phyloP scores from a whole-genome alignment of 1,284 basidiomycete genomes.

The Amylostereum areolatum region DNA sequence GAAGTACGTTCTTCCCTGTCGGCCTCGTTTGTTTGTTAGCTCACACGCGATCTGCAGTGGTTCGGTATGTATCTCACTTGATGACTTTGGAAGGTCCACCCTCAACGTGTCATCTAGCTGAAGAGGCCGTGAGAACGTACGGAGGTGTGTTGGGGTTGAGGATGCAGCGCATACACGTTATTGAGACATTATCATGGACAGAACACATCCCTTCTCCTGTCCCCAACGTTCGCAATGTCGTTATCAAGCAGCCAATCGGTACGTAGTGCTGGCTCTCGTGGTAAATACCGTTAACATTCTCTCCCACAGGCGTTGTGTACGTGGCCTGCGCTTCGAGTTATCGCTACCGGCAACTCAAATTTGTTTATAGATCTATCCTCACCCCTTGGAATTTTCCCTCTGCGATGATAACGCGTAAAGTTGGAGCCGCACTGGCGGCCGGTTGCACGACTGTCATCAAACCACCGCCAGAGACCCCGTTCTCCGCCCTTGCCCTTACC shows the following conservation, averaged over 20 bases:
- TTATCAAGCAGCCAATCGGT: conserved; percentile 95
- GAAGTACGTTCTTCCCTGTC: conserved; percentile 47
- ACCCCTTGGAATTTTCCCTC: conserved; percentile 94
- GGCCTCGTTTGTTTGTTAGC: background rate
- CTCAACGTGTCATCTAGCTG: conserved; percentile 45
- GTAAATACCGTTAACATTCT: background rate
- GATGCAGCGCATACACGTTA: background rate
- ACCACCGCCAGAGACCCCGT: conserved; percentile 93
- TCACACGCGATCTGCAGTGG: conserved; percentile 43
- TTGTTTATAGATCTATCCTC: conserved; percentile 53
- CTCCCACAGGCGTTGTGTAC: conserved; percentile 52
- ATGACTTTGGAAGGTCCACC: background rate
- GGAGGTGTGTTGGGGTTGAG: conserved; percentile 45
- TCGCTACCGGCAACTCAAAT: background rate
- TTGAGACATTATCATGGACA: conserved; percentile 15
- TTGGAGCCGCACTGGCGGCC: conserved; percentile 86
- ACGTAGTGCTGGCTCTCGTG: conserved; percentile 16
- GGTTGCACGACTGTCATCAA: conserved; percentile 97
- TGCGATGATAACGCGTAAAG: conserved; percentile 89
- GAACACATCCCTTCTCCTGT: conserved; percentile 82
- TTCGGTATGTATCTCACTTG: conserved; percentile 49
- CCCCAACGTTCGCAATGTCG: conserved; percentile 73
- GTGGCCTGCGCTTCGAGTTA: conserved; percentile 14
- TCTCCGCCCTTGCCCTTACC: conserved; percentile 83
- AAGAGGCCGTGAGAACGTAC: conserved; percentile 82